Conservation (phyloP, 1,284 basidiomycete genomes). For the Cryptococcus sp. region DNA sequence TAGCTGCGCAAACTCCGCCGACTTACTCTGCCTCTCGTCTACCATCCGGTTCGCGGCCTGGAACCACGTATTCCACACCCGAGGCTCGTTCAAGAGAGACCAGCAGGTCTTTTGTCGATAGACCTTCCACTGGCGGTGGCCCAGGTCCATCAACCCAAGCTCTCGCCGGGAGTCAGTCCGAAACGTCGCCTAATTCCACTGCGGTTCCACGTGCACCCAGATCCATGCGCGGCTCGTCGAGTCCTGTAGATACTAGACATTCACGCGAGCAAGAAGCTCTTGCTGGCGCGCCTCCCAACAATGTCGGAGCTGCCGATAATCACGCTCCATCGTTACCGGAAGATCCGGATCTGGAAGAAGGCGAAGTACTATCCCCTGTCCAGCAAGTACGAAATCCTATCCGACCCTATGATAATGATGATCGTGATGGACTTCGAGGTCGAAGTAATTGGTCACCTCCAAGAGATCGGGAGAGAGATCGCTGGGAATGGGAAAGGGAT, state of each 20-base stretch:
- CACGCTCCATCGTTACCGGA: slow-evolving; percentile 1
- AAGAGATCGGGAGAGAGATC: slow-evolving; percentile 19
- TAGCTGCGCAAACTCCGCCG: slow-evolving; percentile 16
- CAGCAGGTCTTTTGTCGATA: slow-evolving; percentile 7
- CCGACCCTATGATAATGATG: slow-evolving; percentile 8
- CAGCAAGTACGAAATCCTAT: slow-evolving; percentile 11
- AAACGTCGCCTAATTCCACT: too few species aligned
- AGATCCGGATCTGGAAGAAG: slow-evolving; percentile 44
- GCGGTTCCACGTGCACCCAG: slow-evolving; percentile 26
- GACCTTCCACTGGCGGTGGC: slow-evolving; percentile 9
- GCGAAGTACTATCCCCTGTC: slow-evolving; percentile 46
- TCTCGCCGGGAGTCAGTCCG: background rate
- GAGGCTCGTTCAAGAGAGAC: slow-evolving; percentile 2
- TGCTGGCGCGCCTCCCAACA: slow-evolving; percentile 6
- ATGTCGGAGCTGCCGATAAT: background rate
- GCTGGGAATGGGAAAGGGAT: slow-evolving; percentile 19
- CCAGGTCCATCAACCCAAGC: slow-evolving; percentile 12
- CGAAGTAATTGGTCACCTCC: slow-evolving; percentile 8
- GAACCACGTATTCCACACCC: background rate
- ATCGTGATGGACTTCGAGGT: slow-evolving; percentile 11
- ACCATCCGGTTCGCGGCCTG: slow-evolving; percentile 11
- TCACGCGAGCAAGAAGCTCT: slow-evolving; percentile 3
- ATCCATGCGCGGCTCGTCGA: slow-evolving; percentile 35
- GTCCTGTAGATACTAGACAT: slow-evolving; percentile 27
- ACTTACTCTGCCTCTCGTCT: slow-evolving; percentile 13